Conservation (phyloP, 805 yeast genomes). For the Ascoidea asiatica region DNA sequence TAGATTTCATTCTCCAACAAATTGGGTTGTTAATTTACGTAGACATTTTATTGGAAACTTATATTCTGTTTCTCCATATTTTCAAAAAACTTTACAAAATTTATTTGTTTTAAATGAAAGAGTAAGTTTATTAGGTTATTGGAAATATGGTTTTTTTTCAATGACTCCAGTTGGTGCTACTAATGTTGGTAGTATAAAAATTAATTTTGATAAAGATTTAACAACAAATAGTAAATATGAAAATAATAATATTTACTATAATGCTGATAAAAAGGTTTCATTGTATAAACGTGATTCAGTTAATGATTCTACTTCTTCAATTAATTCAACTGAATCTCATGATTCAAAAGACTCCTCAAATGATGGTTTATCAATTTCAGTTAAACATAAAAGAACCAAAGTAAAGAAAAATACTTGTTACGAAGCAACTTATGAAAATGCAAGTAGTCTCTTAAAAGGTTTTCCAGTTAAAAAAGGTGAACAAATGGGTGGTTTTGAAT, state of each 20-base stretch:
- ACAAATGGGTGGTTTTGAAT: conserved; percentile 93
- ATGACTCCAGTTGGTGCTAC: conserved; percentile 99
- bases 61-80: conserved; percentile 92
- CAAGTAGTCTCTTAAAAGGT: conserved; percentile 68
- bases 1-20: conserved; percentile 88
- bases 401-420: conserved; percentile 70
- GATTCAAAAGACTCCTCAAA: conserved; percentile 10
- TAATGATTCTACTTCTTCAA: conserved; percentile 7
- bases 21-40: conserved; percentile 90
- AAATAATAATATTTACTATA: conserved; percentile 29
- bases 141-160: conserved; percentile 94
- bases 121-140: conserved; percentile 86
- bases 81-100: conserved; percentile 77
- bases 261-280: conserved; percentile 14
- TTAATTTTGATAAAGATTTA: conserved; percentile 84
- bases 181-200: conserved; percentile 87
- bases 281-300: conserved; percentile 1
- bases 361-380: conserved; percentile 1
- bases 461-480: conserved; percentile 82
- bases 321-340: conserved; percentile 10
- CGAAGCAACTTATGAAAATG: conserved; percentile 84
- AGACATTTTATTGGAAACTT: conserved; percentile 94
- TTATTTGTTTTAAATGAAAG: conserved; percentile 88
- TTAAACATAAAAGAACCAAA: conserved; percentile 22
- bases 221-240: conserved; percentile 68